A percentile compares a stretch with the other conserved stretches of the same genome.
Conservation (phyloP, 1,284 basidiomycete species). For the Boletus hoseneyae region DNA sequence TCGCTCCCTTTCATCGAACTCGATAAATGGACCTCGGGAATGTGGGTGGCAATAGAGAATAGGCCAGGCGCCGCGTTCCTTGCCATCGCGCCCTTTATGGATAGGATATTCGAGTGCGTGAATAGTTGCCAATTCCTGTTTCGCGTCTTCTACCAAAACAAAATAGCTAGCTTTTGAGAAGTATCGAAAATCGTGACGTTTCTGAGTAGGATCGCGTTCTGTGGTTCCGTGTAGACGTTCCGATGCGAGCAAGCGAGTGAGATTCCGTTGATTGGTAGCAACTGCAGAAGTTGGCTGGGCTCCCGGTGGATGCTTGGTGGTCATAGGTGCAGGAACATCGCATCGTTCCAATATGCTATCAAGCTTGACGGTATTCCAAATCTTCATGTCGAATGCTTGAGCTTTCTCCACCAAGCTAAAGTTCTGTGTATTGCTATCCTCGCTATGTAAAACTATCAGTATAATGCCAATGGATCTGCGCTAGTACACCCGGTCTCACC, state of each 20-base stretch:
- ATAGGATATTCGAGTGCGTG: constrained; percentile 63
- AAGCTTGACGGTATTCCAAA: constrained; percentile 80
- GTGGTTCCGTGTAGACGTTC: constrained; percentile 83
- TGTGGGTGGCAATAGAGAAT: constrained; percentile 68
- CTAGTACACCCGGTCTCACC: constrained; percentile 39
- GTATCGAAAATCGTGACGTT: constrained; percentile 86
- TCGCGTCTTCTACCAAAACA: constrained; percentile 89
- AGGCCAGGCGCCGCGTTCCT: constrained; percentile 60
- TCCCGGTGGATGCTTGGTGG: constrained; percentile 22
- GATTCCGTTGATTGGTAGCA: constrained; percentile 37
- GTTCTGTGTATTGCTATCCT: constrained; percentile 29
- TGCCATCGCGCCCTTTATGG: constrained; percentile 48
- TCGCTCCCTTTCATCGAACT: constrained; percentile 70
- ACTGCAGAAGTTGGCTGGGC: constrained; percentile 27
- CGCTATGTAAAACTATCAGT: constrained; percentile 12
- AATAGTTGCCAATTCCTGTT: constrained; percentile 72
- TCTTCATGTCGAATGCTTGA: constrained; percentile 76
- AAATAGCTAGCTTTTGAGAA: constrained; percentile 80
- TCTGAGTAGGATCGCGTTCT: constrained; percentile 89
- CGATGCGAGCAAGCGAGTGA: constrained; percentile 74
- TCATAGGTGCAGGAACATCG: constrained; percentile 36
- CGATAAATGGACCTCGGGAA: constrained; percentile 67
- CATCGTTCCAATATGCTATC: constrained; percentile 71
- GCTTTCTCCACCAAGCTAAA: constrained; percentile 77
- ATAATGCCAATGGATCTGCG: not conserved